A percentile compares a stretch with the other conserved stretches of the same genome.
Conservation (phyloP, 73 alveolate species). For the Paramecium sonneborni region DNA sequence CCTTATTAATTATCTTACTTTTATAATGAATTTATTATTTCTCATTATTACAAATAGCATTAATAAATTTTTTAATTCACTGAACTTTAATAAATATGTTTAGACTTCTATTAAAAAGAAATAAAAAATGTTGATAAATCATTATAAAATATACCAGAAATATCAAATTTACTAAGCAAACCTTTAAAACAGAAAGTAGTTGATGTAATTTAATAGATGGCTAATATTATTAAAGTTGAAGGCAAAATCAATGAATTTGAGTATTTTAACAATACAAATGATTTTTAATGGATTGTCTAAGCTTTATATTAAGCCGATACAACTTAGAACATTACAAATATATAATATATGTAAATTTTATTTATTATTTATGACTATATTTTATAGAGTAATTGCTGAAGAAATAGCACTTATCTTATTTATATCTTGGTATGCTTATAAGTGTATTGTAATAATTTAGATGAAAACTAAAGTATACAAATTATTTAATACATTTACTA, state of each 20-base stretch:
- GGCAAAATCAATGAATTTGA: not conserved
- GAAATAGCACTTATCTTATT: not conserved
- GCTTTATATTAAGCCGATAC: not conserved
- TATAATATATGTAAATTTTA: not conserved
- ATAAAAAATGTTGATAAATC: not conserved
- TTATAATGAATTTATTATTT: constrained; percentile 7
- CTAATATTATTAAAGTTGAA: not conserved
- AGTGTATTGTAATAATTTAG: not conserved
- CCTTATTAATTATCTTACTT: constrained; percentile 13
- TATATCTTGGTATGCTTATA: not conserved
- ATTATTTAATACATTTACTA: not conserved
- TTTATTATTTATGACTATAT: not conserved
- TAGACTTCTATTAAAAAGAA: not conserved
- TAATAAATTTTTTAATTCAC: not conserved
- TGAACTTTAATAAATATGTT: not conserved
- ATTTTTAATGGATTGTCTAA: not conserved
- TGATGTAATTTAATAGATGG: not conserved
- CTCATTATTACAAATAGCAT: not conserved
- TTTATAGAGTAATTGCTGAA: not conserved
- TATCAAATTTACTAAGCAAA: not conserved
- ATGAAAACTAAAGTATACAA: not conserved
- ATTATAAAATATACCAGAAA: not conserved
- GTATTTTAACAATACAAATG: not conserved
- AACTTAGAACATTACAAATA: not conserved
- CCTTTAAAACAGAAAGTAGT: not conserved